A percentile compares a stretch with the other conserved stretches of the same genome.
Evolutionary conservation across 306 rosid species (phyloP).

Genomic region (Alnus glutinosa): DNA sequence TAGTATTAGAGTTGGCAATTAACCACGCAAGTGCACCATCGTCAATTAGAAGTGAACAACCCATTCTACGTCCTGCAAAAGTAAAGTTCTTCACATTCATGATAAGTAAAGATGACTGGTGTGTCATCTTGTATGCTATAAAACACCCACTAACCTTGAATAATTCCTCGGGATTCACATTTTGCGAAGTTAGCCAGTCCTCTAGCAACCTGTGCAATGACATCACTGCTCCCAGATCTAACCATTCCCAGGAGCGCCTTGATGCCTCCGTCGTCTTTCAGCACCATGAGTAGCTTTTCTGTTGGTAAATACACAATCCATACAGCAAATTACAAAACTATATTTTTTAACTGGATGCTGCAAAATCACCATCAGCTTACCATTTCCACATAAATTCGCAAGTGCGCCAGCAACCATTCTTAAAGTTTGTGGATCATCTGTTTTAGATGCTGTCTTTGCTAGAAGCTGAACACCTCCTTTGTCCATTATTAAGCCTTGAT

Average conservation of each 20-base stretch:
- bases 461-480: slow-evolving; percentile 63
- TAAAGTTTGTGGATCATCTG: slow-evolving; percentile 64
- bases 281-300: slow-evolving; percentile 56
- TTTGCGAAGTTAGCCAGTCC: slow-evolving; percentile 74
- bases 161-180: slow-evolving; percentile 61
- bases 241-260: slow-evolving; percentile 62
- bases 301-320: slow-evolving; percentile 3
- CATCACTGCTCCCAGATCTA: slow-evolving; percentile 51
- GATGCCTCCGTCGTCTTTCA: slow-evolving; percentile 66
- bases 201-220: slow-evolving; percentile 66
- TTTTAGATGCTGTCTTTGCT: slow-evolving; percentile 50
- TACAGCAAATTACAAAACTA: not conserved
- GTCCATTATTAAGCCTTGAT: slow-evolving; percentile 58
- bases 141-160: slow-evolving; percentile 46
- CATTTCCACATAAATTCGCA: slow-evolving; percentile 80
- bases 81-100: not conserved
- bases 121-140: not conserved
- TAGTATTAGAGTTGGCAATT: slow-evolving; percentile 40
- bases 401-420: slow-evolving; percentile 80
- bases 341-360: not conserved
- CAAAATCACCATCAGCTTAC: slow-evolving; percentile 30
- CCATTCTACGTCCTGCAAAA: slow-evolving; percentile 54
- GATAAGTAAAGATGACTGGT: not conserved
- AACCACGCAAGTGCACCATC: slow-evolving; percentile 63
- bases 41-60: slow-evolving; percentile 55